A percentile compares a stretch with the other conserved stretches of the same genome.
Evolutionary conservation across 2,329 filamentous ascomycete genomes (phyloP).

Genomic region (Colletotrichum noveboracense): DNA sequence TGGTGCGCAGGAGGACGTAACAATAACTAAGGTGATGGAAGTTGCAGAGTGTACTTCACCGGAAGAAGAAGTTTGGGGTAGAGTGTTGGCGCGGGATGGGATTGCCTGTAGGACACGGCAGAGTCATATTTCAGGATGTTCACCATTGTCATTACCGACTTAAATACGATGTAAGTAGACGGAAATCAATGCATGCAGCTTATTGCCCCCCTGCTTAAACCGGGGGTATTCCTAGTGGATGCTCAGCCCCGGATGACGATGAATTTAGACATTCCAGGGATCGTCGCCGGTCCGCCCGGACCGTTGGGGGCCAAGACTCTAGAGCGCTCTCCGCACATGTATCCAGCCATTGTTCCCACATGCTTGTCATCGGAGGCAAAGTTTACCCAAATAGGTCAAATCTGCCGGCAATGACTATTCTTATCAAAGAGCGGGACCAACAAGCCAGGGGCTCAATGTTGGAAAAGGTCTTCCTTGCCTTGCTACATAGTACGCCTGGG

Average conservation of each 20-base stretch:
- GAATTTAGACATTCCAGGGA: not conserved
- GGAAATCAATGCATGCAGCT: not conserved
- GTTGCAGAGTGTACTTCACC: not conserved
- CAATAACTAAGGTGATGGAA: not conserved
- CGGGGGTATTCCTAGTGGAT: not conserved
- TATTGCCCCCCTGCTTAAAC: not conserved
- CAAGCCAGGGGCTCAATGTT: not conserved
- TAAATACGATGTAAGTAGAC: not conserved
- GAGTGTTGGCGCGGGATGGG: not conserved
- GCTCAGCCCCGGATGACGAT: not conserved
- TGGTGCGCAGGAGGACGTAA: not conserved
- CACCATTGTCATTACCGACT: not conserved
- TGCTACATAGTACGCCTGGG: not conserved
- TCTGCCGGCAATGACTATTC: not conserved
- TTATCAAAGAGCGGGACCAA: not conserved
- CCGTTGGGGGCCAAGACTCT: not conserved
- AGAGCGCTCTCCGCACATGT: not conserved
- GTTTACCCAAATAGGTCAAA: not conserved
- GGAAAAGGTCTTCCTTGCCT: not conserved
- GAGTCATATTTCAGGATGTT: not conserved
- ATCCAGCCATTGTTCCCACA: not conserved
- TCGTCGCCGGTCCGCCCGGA: not conserved
- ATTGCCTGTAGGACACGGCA: not conserved
- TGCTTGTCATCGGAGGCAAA: not conserved
- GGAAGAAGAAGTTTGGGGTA: accelerated